A percentile compares a stretch with the other conserved stretches of the same genome.
Conservation (phyloP, 805 yeast genomes). For the Lachancea thermotolerans region DNA sequence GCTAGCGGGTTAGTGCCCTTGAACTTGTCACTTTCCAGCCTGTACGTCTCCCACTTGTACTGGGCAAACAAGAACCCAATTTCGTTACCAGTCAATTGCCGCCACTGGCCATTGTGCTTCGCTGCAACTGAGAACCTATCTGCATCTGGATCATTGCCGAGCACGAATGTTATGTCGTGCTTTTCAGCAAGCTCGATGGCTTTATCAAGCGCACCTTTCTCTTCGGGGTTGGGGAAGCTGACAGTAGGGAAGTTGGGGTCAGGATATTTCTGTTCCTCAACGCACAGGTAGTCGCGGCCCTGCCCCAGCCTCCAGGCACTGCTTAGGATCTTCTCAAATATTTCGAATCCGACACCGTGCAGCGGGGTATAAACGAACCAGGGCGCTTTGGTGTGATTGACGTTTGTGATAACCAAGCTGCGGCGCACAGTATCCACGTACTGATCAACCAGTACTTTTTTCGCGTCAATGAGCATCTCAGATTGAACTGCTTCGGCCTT, state of each 20-base stretch:
- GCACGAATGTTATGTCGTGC: constrained; percentile 43
- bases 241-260: constrained; percentile 87
- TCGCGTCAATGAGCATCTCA: constrained; percentile 34
- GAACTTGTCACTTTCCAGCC: constrained; percentile 17
- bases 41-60: constrained; percentile 40
- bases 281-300: constrained; percentile 35
- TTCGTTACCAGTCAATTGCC: constrained; percentile 85
- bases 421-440: constrained; percentile 36
- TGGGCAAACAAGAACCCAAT: constrained; percentile 80
- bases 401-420: constrained; percentile 28
- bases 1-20: constrained; percentile 36
- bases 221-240: constrained; percentile 91
- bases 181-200: constrained; percentile 60
- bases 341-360: constrained; percentile 87
- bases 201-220: constrained; percentile 76
- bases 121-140: constrained; percentile 85
- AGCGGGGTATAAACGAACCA: constrained; percentile 82
- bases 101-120: constrained; percentile 47
- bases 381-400: constrained; percentile 16
- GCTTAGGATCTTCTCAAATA: constrained; percentile 36
- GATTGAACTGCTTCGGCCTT: constrained; percentile 25
- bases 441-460: constrained; percentile 35
- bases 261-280: constrained; percentile 60
- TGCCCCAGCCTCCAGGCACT: constrained; percentile 34
- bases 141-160: constrained; percentile 97